phyloP scores from a whole-genome alignment of 345 rosid species.

The Pugionium cornutum region DNA sequence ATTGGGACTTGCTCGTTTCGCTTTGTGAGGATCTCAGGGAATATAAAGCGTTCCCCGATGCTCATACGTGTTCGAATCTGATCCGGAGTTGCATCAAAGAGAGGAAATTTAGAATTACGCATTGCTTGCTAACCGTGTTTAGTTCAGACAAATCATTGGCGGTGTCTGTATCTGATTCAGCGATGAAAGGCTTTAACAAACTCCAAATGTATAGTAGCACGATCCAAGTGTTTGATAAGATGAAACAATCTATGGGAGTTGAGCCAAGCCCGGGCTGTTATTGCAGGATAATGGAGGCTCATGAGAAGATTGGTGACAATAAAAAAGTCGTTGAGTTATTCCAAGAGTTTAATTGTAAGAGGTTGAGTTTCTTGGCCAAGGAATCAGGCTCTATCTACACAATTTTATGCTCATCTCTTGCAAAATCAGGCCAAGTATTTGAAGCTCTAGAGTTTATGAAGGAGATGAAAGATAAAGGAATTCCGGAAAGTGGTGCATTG shows the following conservation, averaged over 20 bases:
- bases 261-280: conserved; percentile 56
- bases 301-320: conserved; percentile 49
- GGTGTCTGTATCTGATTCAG: conserved; percentile 56
- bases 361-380: conserved; percentile 41
- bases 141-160: conserved; percentile 44
- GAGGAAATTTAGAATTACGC: conserved; percentile 55
- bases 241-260: conserved; percentile 48
- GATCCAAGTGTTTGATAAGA: conserved; percentile 46
- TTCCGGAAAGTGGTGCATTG: conserved; percentile 46
- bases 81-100: conserved; percentile 55
- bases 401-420: conserved; percentile 55
- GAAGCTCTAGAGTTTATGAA: conserved; percentile 63
- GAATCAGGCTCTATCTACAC: conserved; percentile 44
- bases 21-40: conserved; percentile 58
- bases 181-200: conserved; percentile 77
- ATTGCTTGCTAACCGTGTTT: conserved; percentile 52
- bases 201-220: conserved; percentile 80
- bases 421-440: conserved; percentile 58
- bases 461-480: conserved; percentile 59
- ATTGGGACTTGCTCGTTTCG: conserved; percentile 57
- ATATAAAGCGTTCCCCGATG: conserved; percentile 59
- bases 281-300: conserved; percentile 68
- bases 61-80: conserved; percentile 54
- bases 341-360: conserved; percentile 52
- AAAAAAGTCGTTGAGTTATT: conserved; percentile 59